phyloP scores from a whole-genome alignment of 106 monocot genomes.

The Dioscorea alata region DNA sequence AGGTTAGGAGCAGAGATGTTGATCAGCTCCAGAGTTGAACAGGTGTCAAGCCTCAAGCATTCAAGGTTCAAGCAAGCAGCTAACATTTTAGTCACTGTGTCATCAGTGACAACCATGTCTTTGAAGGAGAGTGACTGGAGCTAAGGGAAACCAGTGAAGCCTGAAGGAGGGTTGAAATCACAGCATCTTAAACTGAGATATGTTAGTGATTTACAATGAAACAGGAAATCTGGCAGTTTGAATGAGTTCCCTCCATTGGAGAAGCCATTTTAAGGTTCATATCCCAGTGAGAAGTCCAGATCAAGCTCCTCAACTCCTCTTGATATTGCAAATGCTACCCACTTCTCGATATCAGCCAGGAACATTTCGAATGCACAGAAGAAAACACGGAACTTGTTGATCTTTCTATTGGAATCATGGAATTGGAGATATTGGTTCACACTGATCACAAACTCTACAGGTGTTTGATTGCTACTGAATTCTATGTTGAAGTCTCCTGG shows the following conservation, averaged over 20 bases:
- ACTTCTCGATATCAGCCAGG: constrained; percentile 12
- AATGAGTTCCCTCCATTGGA: constrained; percentile 7
- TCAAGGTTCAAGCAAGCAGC: constrained; percentile 14
- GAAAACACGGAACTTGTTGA: constrained; percentile 23
- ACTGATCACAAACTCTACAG: constrained; percentile 18
- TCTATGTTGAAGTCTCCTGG: constrained; percentile 16
- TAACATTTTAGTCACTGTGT: constrained; percentile 5
- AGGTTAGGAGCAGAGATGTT: constrained; percentile 3
- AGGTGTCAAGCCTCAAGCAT: constrained; percentile 13
- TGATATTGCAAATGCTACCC: constrained; percentile 12
- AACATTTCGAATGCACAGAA: constrained; percentile 29
- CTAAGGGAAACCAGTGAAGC: constrained; percentile 3
- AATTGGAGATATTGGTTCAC: constrained; percentile 27
- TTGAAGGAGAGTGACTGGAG: constrained; percentile 14
- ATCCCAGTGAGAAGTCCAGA: constrained; percentile 29
- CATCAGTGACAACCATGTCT: constrained; percentile 5
- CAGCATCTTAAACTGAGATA: constrained; percentile 25
- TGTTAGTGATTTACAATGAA: constrained; percentile 14
- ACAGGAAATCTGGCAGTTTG: constrained; percentile 11
- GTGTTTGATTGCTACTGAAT: constrained; percentile 18
- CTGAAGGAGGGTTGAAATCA: constrained; percentile 1
- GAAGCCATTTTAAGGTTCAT: not conserved
- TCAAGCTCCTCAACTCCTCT: constrained; percentile 30
- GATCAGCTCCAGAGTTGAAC: constrained; percentile 1
- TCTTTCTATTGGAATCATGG: constrained; percentile 9